Percentiles rank a stretch among this genome's conserved stretches.
phyloP scores from a whole-genome alignment of 2,329 filamentous ascomycete genomes.

The Aspergillus persii region DNA sequence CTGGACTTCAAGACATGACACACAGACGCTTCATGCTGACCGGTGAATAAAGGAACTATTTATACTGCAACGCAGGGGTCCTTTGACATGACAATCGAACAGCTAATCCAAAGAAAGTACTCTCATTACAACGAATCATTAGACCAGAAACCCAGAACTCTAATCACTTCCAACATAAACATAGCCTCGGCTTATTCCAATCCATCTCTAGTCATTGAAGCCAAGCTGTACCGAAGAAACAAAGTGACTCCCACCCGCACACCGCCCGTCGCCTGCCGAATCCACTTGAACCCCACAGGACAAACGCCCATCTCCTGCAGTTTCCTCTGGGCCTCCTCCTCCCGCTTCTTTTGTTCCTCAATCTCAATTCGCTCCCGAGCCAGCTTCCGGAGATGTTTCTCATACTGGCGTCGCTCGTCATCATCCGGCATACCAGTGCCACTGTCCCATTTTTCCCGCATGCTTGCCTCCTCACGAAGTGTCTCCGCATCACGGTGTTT shows the following conservation, averaged over 20 bases:
- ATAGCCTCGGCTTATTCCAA: no score
- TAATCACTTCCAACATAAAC: no score
- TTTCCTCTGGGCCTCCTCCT: slow-evolving; percentile 45
- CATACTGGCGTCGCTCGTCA: slow-evolving; percentile 20
- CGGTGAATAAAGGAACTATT: no score
- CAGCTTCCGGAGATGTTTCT: slow-evolving; percentile 28
- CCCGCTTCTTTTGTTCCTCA: slow-evolving; percentile 38
- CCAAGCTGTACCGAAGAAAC: slow-evolving; percentile 38
- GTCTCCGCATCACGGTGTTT: neutral
- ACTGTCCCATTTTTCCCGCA: accelerated
- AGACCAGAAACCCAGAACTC: no score
- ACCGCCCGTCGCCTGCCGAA: slow-evolving; percentile 59
- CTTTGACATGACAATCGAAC: no score
- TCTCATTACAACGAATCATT: no score
- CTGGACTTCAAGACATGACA: no score
- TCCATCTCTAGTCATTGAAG: no score
- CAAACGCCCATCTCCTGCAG: slow-evolving; percentile 57
- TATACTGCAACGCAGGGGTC: no score
- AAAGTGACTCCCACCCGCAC: slow-evolving; percentile 61
- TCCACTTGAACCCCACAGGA: slow-evolving; percentile 59
- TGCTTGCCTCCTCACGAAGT: neutral
- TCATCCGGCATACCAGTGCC: neutral
- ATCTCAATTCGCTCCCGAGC: slow-evolving; percentile 25
- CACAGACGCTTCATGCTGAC: no score
- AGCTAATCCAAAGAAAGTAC: no score